These are phyloP conservation scores for Chaetomium strumarium DNA, from an alignment of 2,329 filamentous ascomycete genomes.

Conservation along the genomic window DNA sequence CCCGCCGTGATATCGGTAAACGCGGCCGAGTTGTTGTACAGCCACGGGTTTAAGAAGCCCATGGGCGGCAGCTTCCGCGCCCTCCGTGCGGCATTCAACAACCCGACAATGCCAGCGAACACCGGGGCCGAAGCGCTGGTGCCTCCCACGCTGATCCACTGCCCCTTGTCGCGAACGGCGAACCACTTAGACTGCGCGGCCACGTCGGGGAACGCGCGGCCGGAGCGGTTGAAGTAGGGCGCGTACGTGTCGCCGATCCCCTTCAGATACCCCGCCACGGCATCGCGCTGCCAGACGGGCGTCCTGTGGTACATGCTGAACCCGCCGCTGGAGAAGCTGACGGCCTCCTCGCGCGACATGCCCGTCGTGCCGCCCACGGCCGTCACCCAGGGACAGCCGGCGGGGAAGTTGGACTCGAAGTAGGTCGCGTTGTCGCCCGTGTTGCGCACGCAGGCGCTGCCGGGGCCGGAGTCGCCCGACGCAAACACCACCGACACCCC, in stretches of 20 bases:
- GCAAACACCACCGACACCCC: conserved; percentile 61
- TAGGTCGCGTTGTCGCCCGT: conserved; percentile 46
- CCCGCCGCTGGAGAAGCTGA: conserved; percentile 35
- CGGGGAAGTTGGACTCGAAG: conserved; percentile 51
- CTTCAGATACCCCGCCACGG: conserved; percentile 35
- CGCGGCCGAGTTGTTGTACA: conserved; percentile 28
- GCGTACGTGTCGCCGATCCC: conserved; percentile 39
- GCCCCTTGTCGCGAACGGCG: conserved; percentile 25
- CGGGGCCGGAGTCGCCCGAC: conserved; percentile 54
- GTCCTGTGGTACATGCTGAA: conserved; percentile 42
- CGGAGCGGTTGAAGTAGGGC: conserved; percentile 37
- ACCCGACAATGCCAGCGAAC: conserved; percentile 37
- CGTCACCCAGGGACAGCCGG: conserved; percentile 53
- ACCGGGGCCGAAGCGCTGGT: conserved; percentile 37
- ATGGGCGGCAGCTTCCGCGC: conserved; percentile 32
- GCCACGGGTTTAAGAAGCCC: conserved; percentile 41
- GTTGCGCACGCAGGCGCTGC: conserved; percentile 54
- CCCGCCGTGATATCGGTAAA: conserved; percentile 28
- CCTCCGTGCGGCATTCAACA: conserved; percentile 39
- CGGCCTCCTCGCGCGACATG: conserved; percentile 22
- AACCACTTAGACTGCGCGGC: conserved; percentile 45
- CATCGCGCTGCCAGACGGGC: conserved; percentile 36
- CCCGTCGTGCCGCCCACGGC: conserved; percentile 52
- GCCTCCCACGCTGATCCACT: conserved; percentile 22
- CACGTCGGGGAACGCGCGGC: conserved; percentile 45